Evolutionary conservation across 169 alveolate genomes (phyloP).

Genomic region (Cystoisospora suis): DNA sequence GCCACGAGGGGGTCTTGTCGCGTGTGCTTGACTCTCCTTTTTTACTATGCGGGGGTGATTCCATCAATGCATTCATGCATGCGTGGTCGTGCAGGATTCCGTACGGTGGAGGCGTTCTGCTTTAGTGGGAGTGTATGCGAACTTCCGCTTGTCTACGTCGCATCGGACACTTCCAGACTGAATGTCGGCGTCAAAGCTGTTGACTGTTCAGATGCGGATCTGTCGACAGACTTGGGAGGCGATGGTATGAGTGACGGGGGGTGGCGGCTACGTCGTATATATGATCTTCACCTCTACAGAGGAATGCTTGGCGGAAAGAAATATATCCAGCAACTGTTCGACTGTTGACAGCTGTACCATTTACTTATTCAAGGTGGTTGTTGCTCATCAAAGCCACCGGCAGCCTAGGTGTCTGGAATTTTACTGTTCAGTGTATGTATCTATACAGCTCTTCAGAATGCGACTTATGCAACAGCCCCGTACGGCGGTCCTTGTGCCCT

Average conservation of each 20-base stretch:
- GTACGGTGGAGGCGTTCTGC: not conserved
- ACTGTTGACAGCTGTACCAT: too few relatives aligned
- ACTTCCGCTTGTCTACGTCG: not conserved
- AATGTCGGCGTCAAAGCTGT: not conserved
- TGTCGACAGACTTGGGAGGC: constrained; percentile 2
- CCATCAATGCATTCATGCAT: not conserved
- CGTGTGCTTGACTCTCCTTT: not conserved
- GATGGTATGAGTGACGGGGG: not conserved
- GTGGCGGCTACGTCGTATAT: not conserved
- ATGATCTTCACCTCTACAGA: not conserved
- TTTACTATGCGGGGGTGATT: not conserved
- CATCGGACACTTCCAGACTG: not conserved
- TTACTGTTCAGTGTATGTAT: too few relatives aligned
- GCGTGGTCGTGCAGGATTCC: not conserved
- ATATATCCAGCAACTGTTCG: too few relatives aligned
- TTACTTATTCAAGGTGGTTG: too few relatives aligned
- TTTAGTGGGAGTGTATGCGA: constrained; percentile 13
- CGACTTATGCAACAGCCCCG: too few relatives aligned
- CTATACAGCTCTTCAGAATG: too few relatives aligned
- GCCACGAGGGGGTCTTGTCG: not conserved
- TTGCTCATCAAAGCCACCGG: too few relatives aligned
- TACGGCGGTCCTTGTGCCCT: too few relatives aligned
- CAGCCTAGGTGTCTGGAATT: too few relatives aligned
- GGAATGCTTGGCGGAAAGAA: not conserved
- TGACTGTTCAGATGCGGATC: constrained; percentile 4